Evolutionary conservation across 768 basidiomycete genomes (phyloP), one percentile per base, ranked within the genome.

Genomic region (Boletus subcaerulescens): DNA sequence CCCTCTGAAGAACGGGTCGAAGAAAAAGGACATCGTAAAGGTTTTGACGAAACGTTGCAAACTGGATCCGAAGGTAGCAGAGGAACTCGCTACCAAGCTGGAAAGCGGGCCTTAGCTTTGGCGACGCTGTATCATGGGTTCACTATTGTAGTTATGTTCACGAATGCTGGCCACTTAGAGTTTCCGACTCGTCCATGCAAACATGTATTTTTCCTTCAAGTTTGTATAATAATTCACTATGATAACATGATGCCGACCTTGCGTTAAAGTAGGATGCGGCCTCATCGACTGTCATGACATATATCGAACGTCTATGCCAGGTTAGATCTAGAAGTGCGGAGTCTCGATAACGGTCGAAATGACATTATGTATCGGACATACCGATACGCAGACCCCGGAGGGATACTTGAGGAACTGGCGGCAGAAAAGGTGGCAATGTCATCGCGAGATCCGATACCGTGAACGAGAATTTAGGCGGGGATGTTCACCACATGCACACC

Each of bases 11-110:
- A 59, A 42, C 55, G 56, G 46, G 33, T 52, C 57, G 46, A 64
- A 62, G 59, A 52, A 50, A 8, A 69, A 66, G 55, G 64, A 65
- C 4, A 48, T 69, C 2, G 1, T 60, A 18, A 64, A 70, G 45
- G 58, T 60, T 12, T 49, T 69, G 55, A 65, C 56, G 41, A 72
- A 71, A 50, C 69, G 70, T 42, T 72, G 70, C 60, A 54, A 45
- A 36, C 32, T 70, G 48, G 54, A 60, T 31, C 44, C 48, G 11
- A 60, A 54, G 39, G 24, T 57, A 42, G 69, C 66, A 22, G 56
- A 50, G 18, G 56, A 65, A 5, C 59, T 70, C 24, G 60, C 69
- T 33, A 36, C 3, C 14, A 61, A 59, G 50, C 46, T 70, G 35
- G 56, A 56, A 42, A 39, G 46, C 15, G 53, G 26, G 3, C 0